phyloP scores from a whole-genome alignment of 306 rosid genomes.

The Glycyrrhiza uralensis region DNA sequence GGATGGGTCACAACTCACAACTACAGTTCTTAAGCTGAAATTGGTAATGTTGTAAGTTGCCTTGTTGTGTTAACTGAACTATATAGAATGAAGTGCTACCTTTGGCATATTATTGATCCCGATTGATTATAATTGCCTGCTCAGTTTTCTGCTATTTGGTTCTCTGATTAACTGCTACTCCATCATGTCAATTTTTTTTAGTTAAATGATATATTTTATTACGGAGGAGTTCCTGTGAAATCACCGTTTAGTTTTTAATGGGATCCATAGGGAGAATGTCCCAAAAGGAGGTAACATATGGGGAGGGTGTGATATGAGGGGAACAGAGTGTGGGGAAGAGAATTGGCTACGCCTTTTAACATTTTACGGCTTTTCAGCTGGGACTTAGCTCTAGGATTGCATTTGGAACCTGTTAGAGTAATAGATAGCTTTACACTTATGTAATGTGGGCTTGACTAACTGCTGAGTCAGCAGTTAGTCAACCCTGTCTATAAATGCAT shows the following conservation, averaged over 20 bases:
- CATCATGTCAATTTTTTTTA: background rate
- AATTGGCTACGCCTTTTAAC: too few species aligned
- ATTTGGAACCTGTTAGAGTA: too few species aligned
- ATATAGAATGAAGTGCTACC: background rate
- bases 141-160: background rate
- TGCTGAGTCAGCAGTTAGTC: too few species aligned
- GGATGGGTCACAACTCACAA: background rate
- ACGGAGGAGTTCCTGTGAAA: background rate
- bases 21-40: background rate
- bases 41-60: background rate
- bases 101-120: background rate
- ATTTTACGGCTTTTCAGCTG: too few species aligned
- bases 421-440: too few species aligned
- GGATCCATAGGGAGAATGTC: background rate
- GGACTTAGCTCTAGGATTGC: too few species aligned
- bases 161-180: background rate
- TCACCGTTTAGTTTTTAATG: background rate
- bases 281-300: background rate
- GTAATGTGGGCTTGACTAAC: too few species aligned
- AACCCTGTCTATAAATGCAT: too few species aligned
- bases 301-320: too few species aligned
- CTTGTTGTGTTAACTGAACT: background rate
- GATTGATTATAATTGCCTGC: conserved; percentile 15
- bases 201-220: background rate
- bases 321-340: too few species aligned